Percentiles rank a stretch among this genome's conserved stretches.
Conservation (phyloP, 2,329 filamentous ascomycete species). For the Sclerotinia sclerotiorum region DNA sequence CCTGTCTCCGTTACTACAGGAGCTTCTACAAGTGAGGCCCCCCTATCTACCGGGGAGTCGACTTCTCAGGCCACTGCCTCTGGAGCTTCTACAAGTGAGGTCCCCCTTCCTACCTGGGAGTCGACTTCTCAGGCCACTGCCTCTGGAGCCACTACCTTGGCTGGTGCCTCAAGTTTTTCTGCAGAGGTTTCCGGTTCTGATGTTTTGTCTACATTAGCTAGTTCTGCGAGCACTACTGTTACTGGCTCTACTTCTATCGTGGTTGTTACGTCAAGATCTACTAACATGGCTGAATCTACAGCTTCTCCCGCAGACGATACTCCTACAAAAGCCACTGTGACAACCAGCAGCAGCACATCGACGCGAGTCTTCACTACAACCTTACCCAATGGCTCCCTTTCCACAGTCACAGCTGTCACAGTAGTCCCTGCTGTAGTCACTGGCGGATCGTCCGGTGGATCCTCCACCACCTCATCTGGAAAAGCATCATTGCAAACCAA, state of each 20-base stretch:
- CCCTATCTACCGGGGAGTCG: slow-evolving; percentile 7
- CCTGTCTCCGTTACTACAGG: slow-evolving; percentile 4
- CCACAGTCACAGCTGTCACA: slow-evolving; percentile 34
- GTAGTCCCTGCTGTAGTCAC: slow-evolving; percentile 34
- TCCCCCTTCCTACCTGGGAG: slow-evolving; percentile 7
- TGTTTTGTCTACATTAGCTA: slow-evolving; percentile 22
- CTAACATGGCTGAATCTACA: slow-evolving; percentile 20
- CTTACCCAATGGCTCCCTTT: slow-evolving; percentile 31
- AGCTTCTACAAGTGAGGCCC: slow-evolving; percentile 23
- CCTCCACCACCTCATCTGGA: slow-evolving; percentile 24
- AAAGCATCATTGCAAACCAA: slow-evolving; percentile 35
- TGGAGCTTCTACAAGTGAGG: slow-evolving; percentile 24
- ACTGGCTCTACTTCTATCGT: slow-evolving; percentile 19
- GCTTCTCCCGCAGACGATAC: slow-evolving; percentile 25
- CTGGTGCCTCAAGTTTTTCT: slow-evolving; percentile 25
- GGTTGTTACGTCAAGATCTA: slow-evolving; percentile 25
- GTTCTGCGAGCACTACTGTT: slow-evolving; percentile 25
- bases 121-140: slow-evolving; percentile 23
- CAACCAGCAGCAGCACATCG: slow-evolving; percentile 17
- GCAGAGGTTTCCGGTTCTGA: slow-evolving; percentile 30
- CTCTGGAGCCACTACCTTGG: slow-evolving; percentile 25
- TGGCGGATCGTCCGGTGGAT: slow-evolving; percentile 23
- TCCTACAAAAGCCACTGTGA: slow-evolving; percentile 23
- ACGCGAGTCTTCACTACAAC: slow-evolving; percentile 37
- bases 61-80: slow-evolving; percentile 25